A percentile compares a stretch with the other conserved stretches of the same genome.
These are phyloP conservation scores for Xylaria hypoxylon DNA, from an alignment of 2,329 filamentous ascomycete species.

Conservation along the genomic window DNA sequence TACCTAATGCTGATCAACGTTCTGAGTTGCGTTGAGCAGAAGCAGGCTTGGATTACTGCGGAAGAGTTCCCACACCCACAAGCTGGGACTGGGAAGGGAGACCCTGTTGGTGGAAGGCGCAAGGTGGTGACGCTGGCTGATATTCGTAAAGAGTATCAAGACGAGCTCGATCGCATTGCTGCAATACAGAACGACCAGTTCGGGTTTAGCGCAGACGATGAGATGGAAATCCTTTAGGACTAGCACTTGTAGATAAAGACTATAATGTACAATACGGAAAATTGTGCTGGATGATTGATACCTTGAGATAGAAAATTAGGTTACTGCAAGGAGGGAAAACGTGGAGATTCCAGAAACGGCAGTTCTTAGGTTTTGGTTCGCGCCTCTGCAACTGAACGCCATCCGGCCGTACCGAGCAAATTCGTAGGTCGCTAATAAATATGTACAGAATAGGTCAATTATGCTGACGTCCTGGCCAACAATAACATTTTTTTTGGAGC, in stretches of 20 bases:
- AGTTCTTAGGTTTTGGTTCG: slow-evolving; percentile 34
- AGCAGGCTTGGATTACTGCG: slow-evolving; percentile 82
- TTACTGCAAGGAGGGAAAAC: slow-evolving; percentile 27
- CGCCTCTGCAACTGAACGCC: slow-evolving; percentile 47
- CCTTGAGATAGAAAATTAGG: slow-evolving; percentile 42
- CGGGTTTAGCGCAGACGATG: slow-evolving; percentile 71
- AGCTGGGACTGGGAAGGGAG: slow-evolving; percentile 52
- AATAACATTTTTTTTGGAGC: slow-evolving; percentile 3
- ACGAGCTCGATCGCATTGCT: slow-evolving; percentile 87
- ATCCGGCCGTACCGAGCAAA: slow-evolving; percentile 45
- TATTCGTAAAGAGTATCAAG: slow-evolving; percentile 88
- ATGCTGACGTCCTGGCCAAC: slow-evolving; percentile 15
- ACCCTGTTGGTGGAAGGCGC: slow-evolving; percentile 62
- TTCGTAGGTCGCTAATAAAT: slow-evolving; percentile 39
- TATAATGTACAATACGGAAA: slow-evolving; percentile 44
- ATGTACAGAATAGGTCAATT: slow-evolving; percentile 44
- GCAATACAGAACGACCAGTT: slow-evolving; percentile 92
- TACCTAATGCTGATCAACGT: slow-evolving; percentile 95
- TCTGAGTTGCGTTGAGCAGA: slow-evolving; percentile 83
- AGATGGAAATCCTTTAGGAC: slow-evolving; percentile 64
- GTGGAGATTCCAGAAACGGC: slow-evolving; percentile 31
- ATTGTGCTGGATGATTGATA: slow-evolving; percentile 47
- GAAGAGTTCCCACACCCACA: slow-evolving; percentile 52
- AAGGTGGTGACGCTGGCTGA: slow-evolving; percentile 87
- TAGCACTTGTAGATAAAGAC: slow-evolving; percentile 21